Conservation (phyloP, 331 rosid genomes). For the Pyracantha coccinea region DNA sequence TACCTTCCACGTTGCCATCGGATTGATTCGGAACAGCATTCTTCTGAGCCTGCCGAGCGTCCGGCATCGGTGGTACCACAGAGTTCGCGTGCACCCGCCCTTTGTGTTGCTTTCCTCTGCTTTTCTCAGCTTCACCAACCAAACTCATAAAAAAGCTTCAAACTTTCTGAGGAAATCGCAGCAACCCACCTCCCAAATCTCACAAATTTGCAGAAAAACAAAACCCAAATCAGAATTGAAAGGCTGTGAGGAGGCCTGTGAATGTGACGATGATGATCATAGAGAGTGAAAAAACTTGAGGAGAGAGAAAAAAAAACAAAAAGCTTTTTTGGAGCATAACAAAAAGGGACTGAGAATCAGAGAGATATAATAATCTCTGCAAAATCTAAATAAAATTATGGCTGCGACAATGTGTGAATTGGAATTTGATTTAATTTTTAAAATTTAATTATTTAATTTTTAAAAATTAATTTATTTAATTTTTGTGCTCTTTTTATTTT, state of each 20-base stretch:
- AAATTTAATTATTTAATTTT: no score
- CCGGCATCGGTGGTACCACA: conserved; percentile 84
- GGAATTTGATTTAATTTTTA: no score
- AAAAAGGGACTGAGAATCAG: conserved; percentile 21
- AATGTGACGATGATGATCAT: conserved; percentile 19
- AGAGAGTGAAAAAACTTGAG: conserved; percentile 15
- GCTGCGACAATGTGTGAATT: conserved; percentile 29
- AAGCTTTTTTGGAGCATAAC: not conserved
- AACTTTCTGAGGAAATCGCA: conserved; percentile 32
- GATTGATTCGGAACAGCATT: conserved; percentile 65
- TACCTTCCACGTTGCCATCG: conserved; percentile 69
- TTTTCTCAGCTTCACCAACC: conserved; percentile 33
- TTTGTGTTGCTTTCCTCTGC: not conserved
- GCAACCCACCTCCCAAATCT: conserved; percentile 28
- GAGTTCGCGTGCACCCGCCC: conserved; percentile 14
- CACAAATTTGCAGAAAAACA: not conserved
- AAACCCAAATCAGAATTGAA: conserved; percentile 3
- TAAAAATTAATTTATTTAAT: no score
- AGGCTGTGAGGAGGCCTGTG: conserved; percentile 19
- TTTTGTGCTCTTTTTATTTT: not conserved
- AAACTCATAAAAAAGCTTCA: conserved; percentile 41
- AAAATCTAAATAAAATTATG: not conserved
- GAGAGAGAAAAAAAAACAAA: not conserved
- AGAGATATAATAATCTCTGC: conserved; percentile 16
- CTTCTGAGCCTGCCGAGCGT: conserved; percentile 59